Base-by-base conservation (phyloP, 768 basidiomycete genomes). In the Paxillus ammoniavirescens region DNA sequence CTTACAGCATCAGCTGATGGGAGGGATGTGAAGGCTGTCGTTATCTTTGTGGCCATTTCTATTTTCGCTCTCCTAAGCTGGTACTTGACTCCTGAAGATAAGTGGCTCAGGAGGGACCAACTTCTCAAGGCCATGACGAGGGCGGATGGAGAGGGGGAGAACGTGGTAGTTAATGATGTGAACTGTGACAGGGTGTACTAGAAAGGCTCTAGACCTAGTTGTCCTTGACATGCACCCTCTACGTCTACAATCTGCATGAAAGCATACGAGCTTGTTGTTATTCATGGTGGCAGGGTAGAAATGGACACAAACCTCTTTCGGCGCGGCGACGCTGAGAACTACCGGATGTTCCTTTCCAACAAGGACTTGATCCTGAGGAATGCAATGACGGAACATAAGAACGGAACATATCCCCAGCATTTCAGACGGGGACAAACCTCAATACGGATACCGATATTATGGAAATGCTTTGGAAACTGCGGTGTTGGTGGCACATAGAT, bases 371-470 rank as follows among this genome's bases (percentile, higher is more conserved):
- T 93, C 91, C 83, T 78, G 54, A 23, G 31, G 18, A 35, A 36
- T 56, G 35, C 63, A 40, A 53, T 40, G 26, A 53, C 42, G 49
- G 52, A 51, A 36, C 57, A 35, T 63, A 40, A 53, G 42, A 30
- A 53, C 41, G 47, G 52, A 51, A 46, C 38, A 47, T 45, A 45
- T 15, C 42, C 43, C 8, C 10, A 30, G 7, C 8, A 46, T 42
- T 18, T 37, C 41, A 26, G 38, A 43, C 7, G 15, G 21, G 36
- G 30, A 55, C 58, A 38, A 52, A 87, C 90, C 79, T 96, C 96
- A 62, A 99, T 93, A 43, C 96, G 84, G 54, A 98, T 86, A 7
- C 91, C 93, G 28, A 97, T 81, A 58, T 93, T 89, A 61, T 96
- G 94, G 71, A 93, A 98, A 48, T 82, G 82, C 58, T 82, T 87